These are phyloP conservation scores for Aspergillus pseudoglaucus DNA, from an alignment of 2,329 filamentous ascomycete species.

Conservation along the genomic window DNA sequence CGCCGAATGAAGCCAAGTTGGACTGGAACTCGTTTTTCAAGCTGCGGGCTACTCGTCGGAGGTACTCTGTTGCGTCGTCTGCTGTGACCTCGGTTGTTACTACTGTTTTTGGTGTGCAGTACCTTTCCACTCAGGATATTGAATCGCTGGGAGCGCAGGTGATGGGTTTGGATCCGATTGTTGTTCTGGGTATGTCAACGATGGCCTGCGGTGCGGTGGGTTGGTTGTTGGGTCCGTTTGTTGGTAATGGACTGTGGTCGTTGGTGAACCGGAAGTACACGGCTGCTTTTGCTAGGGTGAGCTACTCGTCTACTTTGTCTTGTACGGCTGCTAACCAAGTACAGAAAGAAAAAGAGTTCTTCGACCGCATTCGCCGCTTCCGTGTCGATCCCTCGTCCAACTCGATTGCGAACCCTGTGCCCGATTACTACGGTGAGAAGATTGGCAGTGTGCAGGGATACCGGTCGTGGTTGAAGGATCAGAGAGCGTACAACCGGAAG, in stretches of 20 bases:
- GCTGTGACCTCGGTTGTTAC: conserved; percentile 57
- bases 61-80: conserved; percentile 75
- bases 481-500: conserved; percentile 94
- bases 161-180: conserved; percentile 79
- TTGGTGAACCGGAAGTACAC: conserved; percentile 64
- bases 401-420: conserved; percentile 85
- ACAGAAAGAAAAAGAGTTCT: conserved; percentile 91
- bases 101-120: conserved; percentile 45
- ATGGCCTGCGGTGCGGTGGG: conserved; percentile 71
- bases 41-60: conserved; percentile 76
- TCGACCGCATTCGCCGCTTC: conserved; percentile 81
- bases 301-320: conserved; percentile 22
- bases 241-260: conserved; percentile 77
- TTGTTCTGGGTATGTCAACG: conserved; percentile 75
- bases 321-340: conserved; percentile 1
- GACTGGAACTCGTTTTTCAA: conserved; percentile 92
- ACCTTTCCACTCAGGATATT: conserved; percentile 64
- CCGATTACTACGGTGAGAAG: conserved; percentile 98
- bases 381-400: conserved; percentile 86
- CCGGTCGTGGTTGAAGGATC: conserved; percentile 93
- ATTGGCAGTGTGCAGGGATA: conserved; percentile 90
- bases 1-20: conserved; percentile 41
- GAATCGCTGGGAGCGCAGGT: conserved; percentile 59
- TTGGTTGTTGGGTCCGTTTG: conserved; percentile 78
- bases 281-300: conserved; percentile 62